These are phyloP conservation scores for Talaromyces sp. DNA, from an alignment of 2,329 filamentous ascomycete species.

Conservation along the genomic window DNA sequence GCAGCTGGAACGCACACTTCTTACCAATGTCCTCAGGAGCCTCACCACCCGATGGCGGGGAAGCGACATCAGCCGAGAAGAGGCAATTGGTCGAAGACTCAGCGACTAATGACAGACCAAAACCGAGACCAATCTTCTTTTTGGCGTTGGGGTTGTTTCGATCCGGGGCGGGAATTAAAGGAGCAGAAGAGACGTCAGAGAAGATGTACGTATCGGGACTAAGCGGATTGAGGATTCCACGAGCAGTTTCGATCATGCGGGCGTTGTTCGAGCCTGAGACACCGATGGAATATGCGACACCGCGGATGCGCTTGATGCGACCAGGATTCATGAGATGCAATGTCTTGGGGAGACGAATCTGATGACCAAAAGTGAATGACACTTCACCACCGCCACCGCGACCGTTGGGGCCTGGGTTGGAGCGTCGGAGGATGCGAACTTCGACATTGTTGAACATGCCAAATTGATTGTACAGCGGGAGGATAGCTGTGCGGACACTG, in stretches of 20 bases:
- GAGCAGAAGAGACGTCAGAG: slow-evolving; percentile 65
- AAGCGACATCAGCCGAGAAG: slow-evolving; percentile 81
- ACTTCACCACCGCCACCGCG: slow-evolving; percentile 86
- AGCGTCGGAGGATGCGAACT: slow-evolving; percentile 76
- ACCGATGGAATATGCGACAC: slow-evolving; percentile 91
- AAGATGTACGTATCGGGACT: slow-evolving; percentile 89
- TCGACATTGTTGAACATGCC: slow-evolving; percentile 87
- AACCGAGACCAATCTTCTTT: slow-evolving; percentile 78
- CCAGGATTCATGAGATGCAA: slow-evolving; percentile 84
- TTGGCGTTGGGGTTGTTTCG: slow-evolving; percentile 61
- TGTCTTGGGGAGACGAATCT: slow-evolving; percentile 91
- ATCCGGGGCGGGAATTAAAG: slow-evolving; percentile 68
- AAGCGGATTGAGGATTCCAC: slow-evolving; percentile 83
- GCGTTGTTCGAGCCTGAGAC: slow-evolving; percentile 92
- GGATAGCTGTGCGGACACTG: slow-evolving; percentile 86
- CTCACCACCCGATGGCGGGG: slow-evolving; percentile 74
- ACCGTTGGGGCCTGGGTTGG: slow-evolving; percentile 74
- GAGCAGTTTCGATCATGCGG: slow-evolving; percentile 88
- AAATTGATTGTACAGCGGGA: slow-evolving; percentile 87
- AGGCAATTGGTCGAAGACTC: slow-evolving; percentile 86
- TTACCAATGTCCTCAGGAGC: slow-evolving; percentile 90
- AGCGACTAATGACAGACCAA: slow-evolving; percentile 86
- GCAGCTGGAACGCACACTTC: slow-evolving; percentile 82
- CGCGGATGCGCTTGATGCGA: slow-evolving; percentile 82
- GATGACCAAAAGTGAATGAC: slow-evolving; percentile 90